Evolutionary conservation across 202 grass and related monocot genomes (phyloP).

Genomic region (Sporobolus alterniflorus): DNA sequence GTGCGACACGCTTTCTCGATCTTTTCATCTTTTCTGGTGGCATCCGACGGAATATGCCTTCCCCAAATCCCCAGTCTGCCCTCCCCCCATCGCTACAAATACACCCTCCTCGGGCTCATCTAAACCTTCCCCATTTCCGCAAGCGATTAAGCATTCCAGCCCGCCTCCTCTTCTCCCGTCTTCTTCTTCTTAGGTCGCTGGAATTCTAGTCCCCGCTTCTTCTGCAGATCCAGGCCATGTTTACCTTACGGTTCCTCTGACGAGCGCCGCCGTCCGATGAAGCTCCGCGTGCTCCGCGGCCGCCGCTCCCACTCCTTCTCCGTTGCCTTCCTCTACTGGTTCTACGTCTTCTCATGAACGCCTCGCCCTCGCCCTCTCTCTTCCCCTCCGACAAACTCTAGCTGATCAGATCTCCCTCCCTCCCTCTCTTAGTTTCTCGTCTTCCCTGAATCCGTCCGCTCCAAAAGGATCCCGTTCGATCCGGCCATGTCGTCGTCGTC

Average conservation of each 20-base stretch:
- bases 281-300: slow-evolving; percentile 48
- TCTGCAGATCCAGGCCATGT: slow-evolving; percentile 46
- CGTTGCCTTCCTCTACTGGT: slow-evolving; percentile 76
- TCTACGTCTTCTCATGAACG: slow-evolving; percentile 84
- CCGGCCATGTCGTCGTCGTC: slow-evolving; percentile 46
- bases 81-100: slow-evolving; percentile 28
- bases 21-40: slow-evolving; percentile 28
- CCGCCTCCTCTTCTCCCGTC: neutral
- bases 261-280: slow-evolving; percentile 51
- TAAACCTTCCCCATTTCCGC: slow-evolving; percentile 42
- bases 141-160: slow-evolving; percentile 21
- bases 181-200: neutral
- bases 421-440: neutral
- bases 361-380: slow-evolving; percentile 17
- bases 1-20: slow-evolving; percentile 22
- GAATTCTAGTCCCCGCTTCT: slow-evolving; percentile 8
- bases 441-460: neutral
- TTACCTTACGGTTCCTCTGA: slow-evolving; percentile 46
- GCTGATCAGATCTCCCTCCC: slow-evolving; percentile 15
- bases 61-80: neutral
- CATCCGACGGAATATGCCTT: slow-evolving; percentile 30
- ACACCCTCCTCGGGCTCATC: accelerated
- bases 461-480: neutral
- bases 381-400: too few species aligned
- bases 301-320: slow-evolving; percentile 78